phyloP scores from a whole-genome alignment of 352 stramenopile genomes.

The Phytophthora multivora region DNA sequence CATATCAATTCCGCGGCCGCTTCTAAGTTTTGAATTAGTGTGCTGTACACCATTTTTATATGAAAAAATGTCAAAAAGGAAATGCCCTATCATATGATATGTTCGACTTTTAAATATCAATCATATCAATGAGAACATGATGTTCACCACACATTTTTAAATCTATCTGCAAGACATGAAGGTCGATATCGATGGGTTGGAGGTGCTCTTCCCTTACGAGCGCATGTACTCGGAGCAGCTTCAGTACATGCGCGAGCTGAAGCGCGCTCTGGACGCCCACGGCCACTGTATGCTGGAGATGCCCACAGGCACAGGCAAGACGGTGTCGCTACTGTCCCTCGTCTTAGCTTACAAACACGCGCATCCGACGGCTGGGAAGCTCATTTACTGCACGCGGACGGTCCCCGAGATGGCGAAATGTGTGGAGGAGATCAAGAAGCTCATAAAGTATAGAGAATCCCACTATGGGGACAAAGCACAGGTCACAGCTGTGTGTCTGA shows the following conservation, averaged over 20 bases:
- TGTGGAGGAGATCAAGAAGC: conserved; percentile 97
- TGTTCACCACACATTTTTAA: no score
- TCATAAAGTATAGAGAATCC: conserved; percentile 85
- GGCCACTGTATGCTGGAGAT: conserved; percentile 99
- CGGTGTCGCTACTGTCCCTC: conserved; percentile 96
- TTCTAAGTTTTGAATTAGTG: conserved; percentile 4
- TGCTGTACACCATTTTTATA: background rate
- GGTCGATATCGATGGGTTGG: conserved; percentile 95
- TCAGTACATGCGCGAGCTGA: conserved; percentile 99
- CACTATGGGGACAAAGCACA: conserved; percentile 61
- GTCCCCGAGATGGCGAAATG: conserved; percentile 99
- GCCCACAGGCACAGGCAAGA: conserved; percentile 99
- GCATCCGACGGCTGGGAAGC: conserved; percentile 95
- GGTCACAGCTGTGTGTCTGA: conserved; percentile 91
- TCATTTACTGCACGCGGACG: conserved; percentile 99
- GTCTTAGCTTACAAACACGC: conserved; percentile 96
- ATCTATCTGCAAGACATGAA: conserved; percentile 60
- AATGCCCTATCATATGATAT: no score
- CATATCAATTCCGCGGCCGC: conserved; percentile 12
- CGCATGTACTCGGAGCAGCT: conserved; percentile 99
- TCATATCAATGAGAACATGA: no score
- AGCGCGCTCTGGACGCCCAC: conserved; percentile 96
- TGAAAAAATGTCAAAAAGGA: no score
- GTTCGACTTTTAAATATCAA: no score
- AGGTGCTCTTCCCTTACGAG: conserved; percentile 98